Evolutionary conservation across 108 stramenopile genomes (phyloP).

Genomic region (Nitzschia putrida): DNA sequence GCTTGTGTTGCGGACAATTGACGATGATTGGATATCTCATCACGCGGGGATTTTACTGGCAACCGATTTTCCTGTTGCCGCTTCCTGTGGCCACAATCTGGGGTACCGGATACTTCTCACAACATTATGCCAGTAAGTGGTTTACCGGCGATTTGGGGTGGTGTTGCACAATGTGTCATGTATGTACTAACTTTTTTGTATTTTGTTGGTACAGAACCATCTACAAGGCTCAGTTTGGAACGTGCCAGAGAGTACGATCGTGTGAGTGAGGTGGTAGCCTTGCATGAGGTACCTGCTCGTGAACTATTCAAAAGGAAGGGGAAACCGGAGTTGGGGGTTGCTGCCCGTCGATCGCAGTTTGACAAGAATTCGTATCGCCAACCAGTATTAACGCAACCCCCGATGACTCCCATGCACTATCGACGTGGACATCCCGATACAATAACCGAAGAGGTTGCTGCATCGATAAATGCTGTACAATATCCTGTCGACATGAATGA

Average conservation of each 20-base stretch:
- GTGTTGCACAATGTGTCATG: not conserved
- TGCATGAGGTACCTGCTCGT: not conserved
- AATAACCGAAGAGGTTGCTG: slow-evolving; percentile 23
- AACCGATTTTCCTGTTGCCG: slow-evolving; percentile 55
- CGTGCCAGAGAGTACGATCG: slow-evolving; percentile 85
- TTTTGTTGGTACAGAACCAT: slow-evolving; percentile 40
- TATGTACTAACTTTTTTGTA: not conserved
- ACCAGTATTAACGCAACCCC: slow-evolving; percentile 77
- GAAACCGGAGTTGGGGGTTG: slow-evolving; percentile 33
- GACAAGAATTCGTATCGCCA: slow-evolving; percentile 76
- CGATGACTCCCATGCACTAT: slow-evolving; percentile 58
- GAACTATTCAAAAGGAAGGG: not conserved
- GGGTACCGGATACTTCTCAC: slow-evolving; percentile 58
- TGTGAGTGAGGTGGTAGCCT: slow-evolving; percentile 42
- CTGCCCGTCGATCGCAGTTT: slow-evolving; percentile 51
- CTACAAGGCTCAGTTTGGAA: slow-evolving; percentile 72
- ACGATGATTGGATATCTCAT: slow-evolving; percentile 81
- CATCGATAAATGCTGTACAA: slow-evolving; percentile 1
- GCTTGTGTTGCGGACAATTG: slow-evolving; percentile 77
- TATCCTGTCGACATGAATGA: no score
- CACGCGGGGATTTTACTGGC: slow-evolving; percentile 63
- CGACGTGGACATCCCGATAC: slow-evolving; percentile 49
- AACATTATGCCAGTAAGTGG: slow-evolving; percentile 52
- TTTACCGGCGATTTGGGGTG: not conserved
- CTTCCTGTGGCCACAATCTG: slow-evolving; percentile 73